Evolutionary conservation across 768 basidiomycete species (phyloP), one percentile per base, ranked within the genome.

Genomic region (Astraeus odoratus): DNA sequence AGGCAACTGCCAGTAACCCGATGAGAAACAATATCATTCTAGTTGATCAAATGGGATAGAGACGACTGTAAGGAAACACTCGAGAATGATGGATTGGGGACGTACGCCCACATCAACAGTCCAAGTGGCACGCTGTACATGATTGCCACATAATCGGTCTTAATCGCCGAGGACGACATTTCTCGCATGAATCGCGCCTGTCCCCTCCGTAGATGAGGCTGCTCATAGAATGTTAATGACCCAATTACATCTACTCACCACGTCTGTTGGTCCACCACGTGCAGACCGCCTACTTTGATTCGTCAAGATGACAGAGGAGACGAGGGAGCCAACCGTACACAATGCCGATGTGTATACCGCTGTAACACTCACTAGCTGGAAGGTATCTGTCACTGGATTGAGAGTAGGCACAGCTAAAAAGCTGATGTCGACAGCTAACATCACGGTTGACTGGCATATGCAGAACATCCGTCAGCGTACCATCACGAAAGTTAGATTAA

Each of bases 351-450:
- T 44, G 35, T 70, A 73, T 44, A 64, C 64, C 8, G 67, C 54
- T 10, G 71, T 60, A 29, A 57, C 2, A 52, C 35, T 4, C 47
- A 61, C 8, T 59, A 34, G 39, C 33, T 37, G 46, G 25, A 13
- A 22, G n/a, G 36, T 13, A 20, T 25, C 5, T 13, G 16, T 8
- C 6, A 20, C 42, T 40, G 57, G 3, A 23, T 34, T 66, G 40
- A 72, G 64, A 33, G 62, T 61, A 22, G 71, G 71, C 15, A 80
- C 76, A 9, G 74, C 70, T 8, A 81, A 56, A 52, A 78, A 76
- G 0, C 71, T 71, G 1, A 81, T 71, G 43, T 78, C 76, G 2
- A 73, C 73, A 16, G 70, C 71, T 7, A 79, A 56, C 36, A 80
- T 57, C 13, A 78, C 73, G 1, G 73, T 74, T 2, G 67, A 68